Base-by-base conservation (phyloP, 768 basidiomycete species). In the Podaxis sp. region DNA sequence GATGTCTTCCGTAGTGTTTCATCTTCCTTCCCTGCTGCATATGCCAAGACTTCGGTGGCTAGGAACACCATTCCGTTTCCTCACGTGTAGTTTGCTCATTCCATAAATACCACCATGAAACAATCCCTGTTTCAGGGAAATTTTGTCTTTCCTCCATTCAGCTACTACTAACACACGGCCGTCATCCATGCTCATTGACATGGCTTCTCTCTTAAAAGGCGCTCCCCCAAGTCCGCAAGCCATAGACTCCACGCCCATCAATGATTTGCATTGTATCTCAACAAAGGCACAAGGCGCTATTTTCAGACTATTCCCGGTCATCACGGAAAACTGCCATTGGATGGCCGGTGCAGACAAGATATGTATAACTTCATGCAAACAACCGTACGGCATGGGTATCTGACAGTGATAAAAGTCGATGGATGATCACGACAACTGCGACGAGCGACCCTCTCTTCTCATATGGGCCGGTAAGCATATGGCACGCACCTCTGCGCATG, bases 101-200 rank as follows among this genome's bases (percentile, higher is more conserved):
- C 57, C 57, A 57, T 57, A 57, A 48, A 48, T 57, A 57, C 44
- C n/a, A 15, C 28, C 39, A n/a, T 57, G 57, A 57, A 57, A 57
- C 57, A 46, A 46, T 26, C 44, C 8, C 19, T 24, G 22, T 40
- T 24, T 56, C 54, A 39, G 54, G 39, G 22, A 56, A 12, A 51
- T 22, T n/a, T 44, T 24, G 19, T 12, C 24, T 13, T 28, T 51
- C 19, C 13, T 26, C 22, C 49, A 51, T 51, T 24, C 49, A 24
- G 22, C 49, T 24, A 24, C 49, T 13, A 51, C 26, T 12, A 24
- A 9, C 24, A 7, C 49, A 51, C 49, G 49, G 49, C 49, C 49
- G 22, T 1, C 22, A 22, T 22, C 28, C 9, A 33, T 9, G 49
- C 26, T 51, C 9, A 17, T 49, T 22, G 48, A 8, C 49, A 26